Evolutionary conservation across 495 filamentous ascomycete genomes (phyloP), one percentile per base, ranked within the genome.

Genomic region (Thozetella sp.): DNA sequence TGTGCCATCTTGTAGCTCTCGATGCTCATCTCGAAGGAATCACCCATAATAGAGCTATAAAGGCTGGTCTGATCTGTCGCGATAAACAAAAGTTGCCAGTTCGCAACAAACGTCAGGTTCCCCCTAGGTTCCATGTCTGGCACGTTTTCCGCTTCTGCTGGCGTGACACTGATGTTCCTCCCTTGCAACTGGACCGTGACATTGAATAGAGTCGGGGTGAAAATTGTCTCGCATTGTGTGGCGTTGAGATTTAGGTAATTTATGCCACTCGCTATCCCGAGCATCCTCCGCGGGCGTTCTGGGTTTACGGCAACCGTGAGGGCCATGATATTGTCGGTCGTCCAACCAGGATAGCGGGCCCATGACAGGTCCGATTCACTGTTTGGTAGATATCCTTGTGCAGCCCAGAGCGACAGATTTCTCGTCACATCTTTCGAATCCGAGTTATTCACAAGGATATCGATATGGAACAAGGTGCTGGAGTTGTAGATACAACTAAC

Each of bases 401-500:
- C 71, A 11, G 52, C 54, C 52, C 62, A 66, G 20, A 73, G 17
- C 9, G 22, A 20, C 40, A 53, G 45, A 3, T 48, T 22, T 22
- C 17, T 15, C 45, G 25, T 20, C 9, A 34, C 45, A 51, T 54
- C 51, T n/a, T 53, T 45, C 23, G 53, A n/a, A 22, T n/a, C n/a
- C n/a, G n/a, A n/a, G n/a, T n/a, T n/a, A n/a, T n/a, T n/a, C n/a
- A n/a, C n/a, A 6, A 15, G 30, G 30, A 6, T 37, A 15, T 15
- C 15, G 30, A 37, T 10, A 0, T 58, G 25, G 24, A 61, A 27
- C 22, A 48, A 64, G 10, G 54, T 40, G 11, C 62, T 61, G 48
- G 56, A 40, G 55, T 77, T 77, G 55, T 73, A 67, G 23, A 68
- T 68, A 58, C 73, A 76, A 2, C 51, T 50, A 0, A 71, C 67